phyloP scores from a whole-genome alignment of 2,329 filamentous ascomycete species.

The Chalaropsis ovoidea region DNA sequence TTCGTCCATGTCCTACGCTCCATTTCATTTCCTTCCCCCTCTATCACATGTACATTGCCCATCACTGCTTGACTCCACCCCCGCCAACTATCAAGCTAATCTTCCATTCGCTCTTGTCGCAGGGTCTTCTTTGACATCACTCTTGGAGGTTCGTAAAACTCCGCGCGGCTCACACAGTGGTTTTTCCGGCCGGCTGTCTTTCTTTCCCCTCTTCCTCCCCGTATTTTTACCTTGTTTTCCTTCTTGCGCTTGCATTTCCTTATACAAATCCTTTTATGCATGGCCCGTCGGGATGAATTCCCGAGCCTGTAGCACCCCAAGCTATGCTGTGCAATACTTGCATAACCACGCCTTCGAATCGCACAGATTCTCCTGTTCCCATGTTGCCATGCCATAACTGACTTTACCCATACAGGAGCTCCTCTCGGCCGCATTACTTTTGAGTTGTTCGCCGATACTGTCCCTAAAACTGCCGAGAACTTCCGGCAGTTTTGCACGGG shows the following conservation, averaged over 20 bases:
- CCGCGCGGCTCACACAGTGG: not conserved
- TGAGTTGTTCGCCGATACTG: constrained; percentile 76
- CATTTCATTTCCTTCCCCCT: not conserved
- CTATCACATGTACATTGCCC: not conserved
- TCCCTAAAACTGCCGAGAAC: constrained; percentile 86
- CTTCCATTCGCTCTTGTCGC: not conserved
- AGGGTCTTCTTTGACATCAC: constrained; percentile 69
- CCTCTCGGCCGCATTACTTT: constrained; percentile 79
- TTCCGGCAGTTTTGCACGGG: constrained; percentile 96
- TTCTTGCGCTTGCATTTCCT: not conserved
- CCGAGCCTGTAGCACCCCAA: not conserved
- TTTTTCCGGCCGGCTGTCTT: not conserved
- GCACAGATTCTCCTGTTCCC: not conserved
- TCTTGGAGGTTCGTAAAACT: constrained; percentile 54
- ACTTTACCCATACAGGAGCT: constrained; percentile 49
- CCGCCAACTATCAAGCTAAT: not conserved
- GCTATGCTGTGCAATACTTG: too few relatives aligned
- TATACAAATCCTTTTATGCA: not conserved
- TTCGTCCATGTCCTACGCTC: not conserved
- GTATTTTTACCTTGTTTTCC: not conserved
- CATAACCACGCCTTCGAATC: not conserved
- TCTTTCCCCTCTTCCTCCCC: not conserved
- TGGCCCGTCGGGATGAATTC: not conserved
- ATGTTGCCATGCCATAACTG: not conserved
- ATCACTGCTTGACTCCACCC: not conserved